phyloP scores from a whole-genome alignment of 257 asterid species.

The Voacanga thouarsii region DNA sequence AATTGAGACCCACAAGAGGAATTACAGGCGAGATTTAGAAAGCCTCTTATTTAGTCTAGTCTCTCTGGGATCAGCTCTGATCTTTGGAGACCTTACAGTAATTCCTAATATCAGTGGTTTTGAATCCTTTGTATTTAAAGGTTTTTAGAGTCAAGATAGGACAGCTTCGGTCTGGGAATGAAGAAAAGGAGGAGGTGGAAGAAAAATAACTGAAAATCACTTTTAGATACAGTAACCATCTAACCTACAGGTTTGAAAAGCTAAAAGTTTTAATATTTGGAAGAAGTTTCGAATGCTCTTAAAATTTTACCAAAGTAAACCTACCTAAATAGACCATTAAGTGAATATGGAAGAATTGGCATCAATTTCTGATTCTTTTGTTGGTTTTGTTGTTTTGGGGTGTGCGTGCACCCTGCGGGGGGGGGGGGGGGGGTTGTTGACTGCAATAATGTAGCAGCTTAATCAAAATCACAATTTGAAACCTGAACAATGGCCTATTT shows the following conservation, averaged over 20 bases:
- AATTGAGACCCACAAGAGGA: not conserved
- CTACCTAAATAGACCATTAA: not conserved
- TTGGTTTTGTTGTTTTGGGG: too few relatives aligned
- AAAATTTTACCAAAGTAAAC: not conserved
- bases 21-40: not conserved
- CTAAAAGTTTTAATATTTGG: not conserved
- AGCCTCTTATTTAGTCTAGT: not conserved
- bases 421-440: too few relatives aligned
- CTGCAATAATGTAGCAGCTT: too few relatives aligned
- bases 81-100: not conserved
- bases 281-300: not conserved
- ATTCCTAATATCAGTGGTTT: not conserved
- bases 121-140: not conserved
- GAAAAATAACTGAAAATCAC: not conserved
- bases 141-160: not conserved
- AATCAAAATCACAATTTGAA: not conserved
- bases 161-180: not conserved
- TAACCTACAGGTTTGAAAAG: not conserved
- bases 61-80: not conserved
- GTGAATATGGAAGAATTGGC: not conserved
- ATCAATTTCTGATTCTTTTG: not conserved
- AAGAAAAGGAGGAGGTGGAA: not conserved
- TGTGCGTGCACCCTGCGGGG: too few relatives aligned
- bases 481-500: not conserved
- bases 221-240: not conserved